These are phyloP conservation scores for Fusarium verticillioides DNA, from an alignment of 2,329 filamentous ascomycete genomes.

Conservation along the genomic window DNA sequence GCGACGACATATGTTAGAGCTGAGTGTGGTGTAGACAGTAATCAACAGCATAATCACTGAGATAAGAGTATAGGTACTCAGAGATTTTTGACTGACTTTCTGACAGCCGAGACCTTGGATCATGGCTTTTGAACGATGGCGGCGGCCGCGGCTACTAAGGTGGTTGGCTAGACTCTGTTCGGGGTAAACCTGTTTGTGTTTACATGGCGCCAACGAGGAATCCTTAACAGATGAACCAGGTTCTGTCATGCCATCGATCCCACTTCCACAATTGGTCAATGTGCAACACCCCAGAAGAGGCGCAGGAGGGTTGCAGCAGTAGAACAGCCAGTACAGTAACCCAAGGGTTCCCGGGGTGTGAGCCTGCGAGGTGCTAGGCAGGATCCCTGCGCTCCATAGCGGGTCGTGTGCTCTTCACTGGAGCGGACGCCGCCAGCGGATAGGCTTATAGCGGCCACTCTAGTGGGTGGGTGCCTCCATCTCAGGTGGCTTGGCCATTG, in stretches of 20 bases:
- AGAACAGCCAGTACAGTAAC: not conserved
- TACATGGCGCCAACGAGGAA: not conserved
- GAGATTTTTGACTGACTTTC: not conserved
- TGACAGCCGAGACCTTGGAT: slow-evolving; percentile 14
- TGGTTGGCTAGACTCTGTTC: slow-evolving; percentile 19
- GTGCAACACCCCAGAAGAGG: slow-evolving; percentile 24
- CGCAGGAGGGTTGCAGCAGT: slow-evolving; percentile 40
- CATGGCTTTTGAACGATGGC: slow-evolving; percentile 27
- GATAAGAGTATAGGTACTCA: not conserved
- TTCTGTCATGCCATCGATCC: not conserved
- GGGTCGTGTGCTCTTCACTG: slow-evolving; percentile 28
- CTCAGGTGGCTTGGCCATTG: slow-evolving; percentile 50
- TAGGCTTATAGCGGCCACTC: slow-evolving; percentile 41
- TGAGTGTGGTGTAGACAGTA: not conserved
- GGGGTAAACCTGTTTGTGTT: slow-evolving; percentile 30
- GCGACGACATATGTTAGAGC: not conserved
- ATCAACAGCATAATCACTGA: not conserved
- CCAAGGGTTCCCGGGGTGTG: slow-evolving; percentile 22
- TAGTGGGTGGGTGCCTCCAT: slow-evolving; percentile 38
- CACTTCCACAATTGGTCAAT: slow-evolving; percentile 36
- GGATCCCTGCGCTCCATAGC: slow-evolving; percentile 8
- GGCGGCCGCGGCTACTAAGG: slow-evolving; percentile 29
- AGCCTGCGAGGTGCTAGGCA: slow-evolving; percentile 18
- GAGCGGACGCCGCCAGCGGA: slow-evolving; percentile 42
- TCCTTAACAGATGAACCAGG: slow-evolving; percentile 20